These are phyloP conservation scores for Waltergamsia citrina DNA, from an alignment of 2,329 filamentous ascomycete genomes.

Conservation along the genomic window DNA sequence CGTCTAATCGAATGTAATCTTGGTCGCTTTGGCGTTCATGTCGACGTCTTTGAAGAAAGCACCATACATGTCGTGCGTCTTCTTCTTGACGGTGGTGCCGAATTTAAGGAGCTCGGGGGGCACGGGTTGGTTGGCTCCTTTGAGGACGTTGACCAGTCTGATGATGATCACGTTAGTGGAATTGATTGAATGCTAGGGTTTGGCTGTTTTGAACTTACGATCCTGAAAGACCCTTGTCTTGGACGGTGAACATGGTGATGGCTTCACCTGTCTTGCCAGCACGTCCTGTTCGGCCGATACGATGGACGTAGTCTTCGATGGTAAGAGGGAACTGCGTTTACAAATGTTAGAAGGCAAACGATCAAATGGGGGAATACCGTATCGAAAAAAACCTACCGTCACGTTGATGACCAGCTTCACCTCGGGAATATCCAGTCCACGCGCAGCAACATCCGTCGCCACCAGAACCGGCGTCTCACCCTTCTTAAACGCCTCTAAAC, in stretches of 20 bases:
- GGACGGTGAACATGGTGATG: conserved; percentile 89
- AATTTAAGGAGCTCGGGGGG: conserved; percentile 91
- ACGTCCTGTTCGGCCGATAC: conserved; percentile 89
- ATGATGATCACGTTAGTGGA: background rate
- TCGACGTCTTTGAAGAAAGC: conserved; percentile 91
- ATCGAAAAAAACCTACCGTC: conserved; percentile 40
- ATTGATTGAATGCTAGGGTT: background rate
- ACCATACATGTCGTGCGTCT: conserved; percentile 90
- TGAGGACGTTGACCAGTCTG: conserved; percentile 88
- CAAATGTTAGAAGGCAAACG: background rate
- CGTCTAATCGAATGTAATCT: conserved; percentile 69
- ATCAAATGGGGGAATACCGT: background rate
- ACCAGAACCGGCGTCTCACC: conserved; percentile 78
- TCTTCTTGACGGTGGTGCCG: conserved; percentile 97
- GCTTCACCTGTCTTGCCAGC: conserved; percentile 83
- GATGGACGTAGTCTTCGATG: conserved; percentile 94
- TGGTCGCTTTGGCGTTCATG: conserved; percentile 74
- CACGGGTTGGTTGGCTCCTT: conserved; percentile 82
- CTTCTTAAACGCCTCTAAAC: conserved; percentile 83
- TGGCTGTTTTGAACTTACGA: conserved; percentile 49
- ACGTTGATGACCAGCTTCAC: conserved; percentile 94
- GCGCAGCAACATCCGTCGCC: conserved; percentile 90
- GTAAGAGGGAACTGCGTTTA: conserved; percentile 73
- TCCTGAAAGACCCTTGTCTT: conserved; percentile 87
- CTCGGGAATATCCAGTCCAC: conserved; percentile 88